Base-by-base conservation (phyloP, 805 yeast species). In the Kodamaea nitidulidarum region DNA sequence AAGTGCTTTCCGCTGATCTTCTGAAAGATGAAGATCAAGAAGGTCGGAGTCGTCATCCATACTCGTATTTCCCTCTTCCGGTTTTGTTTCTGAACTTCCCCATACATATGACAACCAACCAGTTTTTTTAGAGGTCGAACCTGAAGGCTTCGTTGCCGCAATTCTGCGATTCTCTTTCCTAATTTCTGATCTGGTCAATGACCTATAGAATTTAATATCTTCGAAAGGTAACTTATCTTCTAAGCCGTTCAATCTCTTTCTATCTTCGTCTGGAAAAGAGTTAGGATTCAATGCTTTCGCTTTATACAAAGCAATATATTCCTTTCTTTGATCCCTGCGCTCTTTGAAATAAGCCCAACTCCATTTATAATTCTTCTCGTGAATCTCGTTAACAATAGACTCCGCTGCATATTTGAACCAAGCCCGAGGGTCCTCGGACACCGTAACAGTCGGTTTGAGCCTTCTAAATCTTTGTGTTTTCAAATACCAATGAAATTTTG, bases 391-490 rank as follows among this genome's bases (percentile, higher is more conserved):
- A 32, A 78, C 61, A 2, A 93, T 85, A 15, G 86, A 80, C n/a
- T 73, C 61, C 1, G 86, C 91, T 5, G 93, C 84, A 57, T 86
- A 93, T 44, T 66, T 58, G 51, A 93, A 77, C 98, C 98, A 93
- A 27, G 74, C 80, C 35, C 58, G 65, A 0, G 97, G 95, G 46
- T 80, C 75, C 29, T 87, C 87, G 15, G 53, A 46, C 1, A 71
- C 67, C 0, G 73, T n/a, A 3, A 50, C 50, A 33, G 60, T 63
- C 2, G 98, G 98, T 46, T 91, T 76, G 41, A 75, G 65, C 41
- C 73, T 77, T 48, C 86, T 75, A 56, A 81, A 90, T 54, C 80
- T 84, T 45, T 80, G 79, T 0, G 96, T 85, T 46, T 80, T 81
- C 49, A 76, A 69, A 51, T 78, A 84, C 76, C 91, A 78, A 46